phyloP scores from a whole-genome alignment of 768 basidiomycete genomes.

The Suillus decipiens region DNA sequence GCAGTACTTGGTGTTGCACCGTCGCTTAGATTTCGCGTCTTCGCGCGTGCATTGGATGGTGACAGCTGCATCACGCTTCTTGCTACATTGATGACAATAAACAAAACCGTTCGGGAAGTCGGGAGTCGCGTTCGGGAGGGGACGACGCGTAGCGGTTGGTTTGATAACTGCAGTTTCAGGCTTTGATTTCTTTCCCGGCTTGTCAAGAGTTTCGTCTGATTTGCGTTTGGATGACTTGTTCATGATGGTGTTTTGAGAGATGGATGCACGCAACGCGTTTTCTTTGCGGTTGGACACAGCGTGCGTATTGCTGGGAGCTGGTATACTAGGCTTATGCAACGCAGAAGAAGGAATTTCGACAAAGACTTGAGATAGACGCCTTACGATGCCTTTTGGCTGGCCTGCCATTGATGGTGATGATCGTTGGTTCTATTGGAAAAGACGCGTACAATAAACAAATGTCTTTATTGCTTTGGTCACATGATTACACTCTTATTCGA shows the following conservation, averaged over 20 bases:
- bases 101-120: constrained; percentile 42
- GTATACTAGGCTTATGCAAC: constrained; percentile 26
- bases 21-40: constrained; percentile 34
- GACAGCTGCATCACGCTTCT: constrained; percentile 53
- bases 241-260: constrained; percentile 31
- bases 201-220: constrained; percentile 34
- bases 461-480: neutral
- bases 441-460: constrained; percentile 23
- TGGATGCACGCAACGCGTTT: constrained; percentile 38
- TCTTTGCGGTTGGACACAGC: constrained; percentile 44
- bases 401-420: constrained; percentile 23
- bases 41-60: constrained; percentile 40
- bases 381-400: constrained; percentile 14
- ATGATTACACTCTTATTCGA: neutral
- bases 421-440: constrained; percentile 18
- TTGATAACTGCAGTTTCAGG: constrained; percentile 20
- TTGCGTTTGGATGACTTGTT: constrained; percentile 52
- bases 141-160: constrained; percentile 18
- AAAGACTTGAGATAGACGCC: constrained; percentile 49
- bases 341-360: constrained; percentile 62
- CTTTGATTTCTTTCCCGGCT: constrained; percentile 25
- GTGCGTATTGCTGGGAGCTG: constrained; percentile 24
- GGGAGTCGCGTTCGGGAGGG: constrained; percentile 22
- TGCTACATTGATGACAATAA: constrained; percentile 74
- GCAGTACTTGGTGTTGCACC: constrained; percentile 65